Base-by-base conservation (phyloP, 805 yeast genomes). In the Osmozyma mogii region DNA sequence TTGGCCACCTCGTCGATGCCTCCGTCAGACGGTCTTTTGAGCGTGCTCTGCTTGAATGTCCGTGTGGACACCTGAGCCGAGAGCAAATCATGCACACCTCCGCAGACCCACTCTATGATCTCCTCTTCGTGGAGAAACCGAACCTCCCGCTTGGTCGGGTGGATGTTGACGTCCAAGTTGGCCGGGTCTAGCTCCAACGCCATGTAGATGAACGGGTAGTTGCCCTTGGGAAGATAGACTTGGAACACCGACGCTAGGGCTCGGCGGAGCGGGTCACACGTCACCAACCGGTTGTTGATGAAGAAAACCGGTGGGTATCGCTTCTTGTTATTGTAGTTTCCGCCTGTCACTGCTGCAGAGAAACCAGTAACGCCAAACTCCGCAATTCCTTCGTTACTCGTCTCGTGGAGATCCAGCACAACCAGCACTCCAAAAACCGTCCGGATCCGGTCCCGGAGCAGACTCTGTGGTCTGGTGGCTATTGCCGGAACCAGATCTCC, bases 91-190 rank as follows among this genome's bases (percentile, higher is more conserved):
- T 75, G 78, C 1, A 87, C 47, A 4, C 52, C 43, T 0, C 54
- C 50, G 18, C 78, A 64, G 2, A 88, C 63, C 20, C 47, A 43
- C 22, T 78, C 85, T 8, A 84, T 70, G 13, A 92, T 85, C 47
- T 88, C 96, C 25, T 81, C 92, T 44, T 92, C 96, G 50, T 75
- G 55, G 20, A 92, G 57, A 49, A 92, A 87, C 24, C 94, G 53
- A 2, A 92, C 96, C 45, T 89, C 96, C 35, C 89, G 68, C 44
- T 92, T 92, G 0, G 97, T 89, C 0, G 98, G 98, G 49, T 92
- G 98, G 9, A 92, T 78, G 49, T 92, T 92, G 10, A 92, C 97
- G 51, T 92, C 98, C 6, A 92, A 66, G 36, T 78, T 77, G 19
- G 56, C 57, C 1, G 96, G 83, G 14, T 66, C 60, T 2, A 92